Evolutionary conservation across 768 basidiomycete genomes (phyloP).

Genomic region (Crepidotus variabilis): DNA sequence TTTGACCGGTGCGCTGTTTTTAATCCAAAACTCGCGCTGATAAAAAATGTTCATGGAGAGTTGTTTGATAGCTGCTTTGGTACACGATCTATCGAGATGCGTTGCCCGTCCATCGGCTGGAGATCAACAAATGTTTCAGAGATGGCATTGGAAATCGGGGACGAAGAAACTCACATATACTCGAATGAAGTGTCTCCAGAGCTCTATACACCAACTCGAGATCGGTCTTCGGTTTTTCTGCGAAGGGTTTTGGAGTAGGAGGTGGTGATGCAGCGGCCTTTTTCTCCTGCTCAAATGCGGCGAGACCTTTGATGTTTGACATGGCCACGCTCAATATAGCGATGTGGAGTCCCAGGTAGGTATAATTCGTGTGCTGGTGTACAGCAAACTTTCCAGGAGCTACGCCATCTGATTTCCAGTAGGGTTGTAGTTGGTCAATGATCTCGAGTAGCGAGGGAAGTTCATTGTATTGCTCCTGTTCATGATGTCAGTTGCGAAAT

Average conservation of each 20-base stretch:
- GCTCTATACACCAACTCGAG: constrained; percentile 45
- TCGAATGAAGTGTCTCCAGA: constrained; percentile 52
- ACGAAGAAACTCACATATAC: constrained; percentile 49
- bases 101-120: constrained; percentile 72
- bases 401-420: constrained; percentile 23
- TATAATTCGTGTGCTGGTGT: constrained; percentile 55
- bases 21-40: constrained; percentile 37
- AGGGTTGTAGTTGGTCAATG: constrained; percentile 42
- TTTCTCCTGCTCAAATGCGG: constrained; percentile 39
- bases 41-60: constrained; percentile 61
- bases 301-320: constrained; percentile 55
- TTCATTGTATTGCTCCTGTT: constrained; percentile 37
- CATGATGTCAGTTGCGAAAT: constrained; percentile 9
- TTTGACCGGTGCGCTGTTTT: constrained; percentile 10
- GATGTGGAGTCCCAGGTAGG: constrained; percentile 51
- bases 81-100: constrained; percentile 71
- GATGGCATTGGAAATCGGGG: background rate
- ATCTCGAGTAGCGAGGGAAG: constrained; percentile 51
- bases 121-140: background rate
- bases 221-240: constrained; percentile 31
- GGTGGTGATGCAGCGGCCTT: constrained; percentile 9
- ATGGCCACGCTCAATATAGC: constrained; percentile 57
- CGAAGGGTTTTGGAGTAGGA: constrained; percentile 16
- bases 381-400: constrained; percentile 49
- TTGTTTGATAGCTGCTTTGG: constrained; percentile 66